Percentiles rank a stretch among this genome's conserved stretches.
Conservation (phyloP, 2,329 filamentous ascomycete genomes). For the Malbranchea zuffiana region DNA sequence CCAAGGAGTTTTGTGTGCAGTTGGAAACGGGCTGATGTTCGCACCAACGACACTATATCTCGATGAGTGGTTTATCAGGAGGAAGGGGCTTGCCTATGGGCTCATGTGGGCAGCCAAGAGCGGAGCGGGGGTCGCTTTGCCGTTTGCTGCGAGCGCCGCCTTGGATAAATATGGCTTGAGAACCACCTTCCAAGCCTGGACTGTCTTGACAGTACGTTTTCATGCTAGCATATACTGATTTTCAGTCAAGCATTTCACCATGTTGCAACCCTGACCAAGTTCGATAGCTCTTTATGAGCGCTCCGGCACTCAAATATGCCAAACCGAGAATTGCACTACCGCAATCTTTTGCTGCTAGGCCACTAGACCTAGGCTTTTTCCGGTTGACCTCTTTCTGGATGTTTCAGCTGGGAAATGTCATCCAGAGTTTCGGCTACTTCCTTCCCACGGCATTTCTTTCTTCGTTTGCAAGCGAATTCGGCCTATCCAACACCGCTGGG, state of each 20-base stretch:
- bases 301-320: not conserved
- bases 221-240: too few relatives aligned
- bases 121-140: too few relatives aligned
- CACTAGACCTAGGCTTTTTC: not conserved
- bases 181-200: not conserved
- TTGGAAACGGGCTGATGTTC: not conserved
- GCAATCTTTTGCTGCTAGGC: not conserved
- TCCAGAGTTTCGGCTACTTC: too few relatives aligned
- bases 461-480: too few relatives aligned
- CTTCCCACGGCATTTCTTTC: too few relatives aligned
- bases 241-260: too few relatives aligned
- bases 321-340: not conserved
- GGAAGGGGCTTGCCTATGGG: not conserved
- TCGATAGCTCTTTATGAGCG: not conserved
- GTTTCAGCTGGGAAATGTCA: too few relatives aligned
- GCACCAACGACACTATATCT: not conserved
- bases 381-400: too few relatives aligned
- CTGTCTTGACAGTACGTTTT: not conserved
- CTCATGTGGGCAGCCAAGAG: not conserved
- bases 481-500: too few relatives aligned
- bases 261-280: too few relatives aligned
- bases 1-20: not conserved
- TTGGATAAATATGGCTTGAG: not conserved
- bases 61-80: not conserved
- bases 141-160: slow-evolving; percentile 1